Evolutionary conservation across 768 basidiomycete species (phyloP).

Genomic region (Amanita muscaria): DNA sequence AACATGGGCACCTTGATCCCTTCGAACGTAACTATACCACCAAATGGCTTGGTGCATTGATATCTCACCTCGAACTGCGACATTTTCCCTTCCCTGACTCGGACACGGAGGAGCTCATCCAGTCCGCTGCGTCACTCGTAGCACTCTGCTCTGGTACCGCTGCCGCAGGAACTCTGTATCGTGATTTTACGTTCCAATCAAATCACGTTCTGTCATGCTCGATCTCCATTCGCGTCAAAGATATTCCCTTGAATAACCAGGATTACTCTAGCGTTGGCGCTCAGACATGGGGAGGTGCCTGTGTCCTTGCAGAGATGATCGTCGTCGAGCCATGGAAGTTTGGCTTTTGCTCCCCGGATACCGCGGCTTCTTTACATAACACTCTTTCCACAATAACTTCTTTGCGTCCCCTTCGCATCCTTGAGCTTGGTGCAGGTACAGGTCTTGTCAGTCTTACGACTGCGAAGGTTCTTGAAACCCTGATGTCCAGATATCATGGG

Average conservation of each 20-base stretch:
- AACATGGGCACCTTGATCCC: conserved; percentile 36
- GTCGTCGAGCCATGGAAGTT: conserved; percentile 47
- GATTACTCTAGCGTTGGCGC: conserved; percentile 70
- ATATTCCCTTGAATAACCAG: conserved; percentile 61
- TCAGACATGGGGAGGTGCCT: conserved; percentile 86
- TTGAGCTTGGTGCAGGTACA: conserved; percentile 83
- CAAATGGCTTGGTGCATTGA: conserved; percentile 65
- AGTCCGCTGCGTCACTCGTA: conserved; percentile 51
- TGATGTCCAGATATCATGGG: background rate
- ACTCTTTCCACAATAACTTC: too few species aligned
- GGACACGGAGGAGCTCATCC: conserved; percentile 30
- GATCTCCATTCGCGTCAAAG: conserved; percentile 43
- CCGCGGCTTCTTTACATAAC: too few species aligned
- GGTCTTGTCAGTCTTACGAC: conserved; percentile 65
- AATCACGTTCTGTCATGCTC: conserved; percentile 8
- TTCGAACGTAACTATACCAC: conserved; percentile 67
- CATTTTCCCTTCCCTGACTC: background rate
- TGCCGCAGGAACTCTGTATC: conserved; percentile 49
- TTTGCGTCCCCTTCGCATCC: conserved; percentile 35
- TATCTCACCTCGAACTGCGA: conserved; percentile 27
- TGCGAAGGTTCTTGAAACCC: conserved; percentile 34
- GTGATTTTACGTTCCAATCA: conserved; percentile 38
- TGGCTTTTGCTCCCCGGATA: conserved; percentile 28
- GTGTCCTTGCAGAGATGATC: conserved; percentile 70
- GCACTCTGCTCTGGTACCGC: conserved; percentile 57